A percentile compares a stretch with the other conserved stretches of the same genome.
Evolutionary conservation across 495 filamentous ascomycete species (phyloP).

Genomic region (Halenospora varia): DNA sequence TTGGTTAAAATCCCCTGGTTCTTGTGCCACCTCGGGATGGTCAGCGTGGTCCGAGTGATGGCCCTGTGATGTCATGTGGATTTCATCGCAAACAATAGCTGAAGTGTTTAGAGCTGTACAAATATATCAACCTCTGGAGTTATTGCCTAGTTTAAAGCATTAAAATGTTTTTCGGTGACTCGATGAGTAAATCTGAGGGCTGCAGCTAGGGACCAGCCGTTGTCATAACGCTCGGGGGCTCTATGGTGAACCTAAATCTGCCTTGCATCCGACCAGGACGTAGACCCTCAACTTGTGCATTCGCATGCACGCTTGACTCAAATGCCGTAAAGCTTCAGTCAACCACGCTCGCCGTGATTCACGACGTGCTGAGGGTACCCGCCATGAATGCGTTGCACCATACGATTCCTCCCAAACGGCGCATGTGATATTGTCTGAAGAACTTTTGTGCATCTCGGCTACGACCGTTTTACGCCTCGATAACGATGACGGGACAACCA

Average conservation of each 20-base stretch:
- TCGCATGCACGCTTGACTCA: neutral
- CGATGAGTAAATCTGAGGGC: too few species aligned
- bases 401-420: neutral
- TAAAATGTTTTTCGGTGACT: too few species aligned
- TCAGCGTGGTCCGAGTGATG: neutral
- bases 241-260: neutral
- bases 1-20: neutral
- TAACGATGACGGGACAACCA: neutral
- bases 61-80: neutral
- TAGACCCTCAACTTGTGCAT: neutral
- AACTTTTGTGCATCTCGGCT: too few species aligned
- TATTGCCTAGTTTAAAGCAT: too few species aligned
- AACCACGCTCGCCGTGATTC: neutral
- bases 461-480: slow-evolving; percentile 1
- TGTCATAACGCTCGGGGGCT: neutral
- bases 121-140: too few species aligned
- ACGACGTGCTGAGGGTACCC: neutral
- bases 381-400: neutral
- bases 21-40: neutral
- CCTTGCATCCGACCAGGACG: neutral
- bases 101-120: neutral
- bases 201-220: neutral
- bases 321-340: neutral
- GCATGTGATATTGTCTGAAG: neutral
- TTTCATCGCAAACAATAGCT: neutral